A percentile compares a stretch with the other conserved stretches of the same genome.
These are phyloP conservation scores for Pseudevernia furfuracea DNA, from an alignment of 495 filamentous ascomycete species.

Conservation along the genomic window DNA sequence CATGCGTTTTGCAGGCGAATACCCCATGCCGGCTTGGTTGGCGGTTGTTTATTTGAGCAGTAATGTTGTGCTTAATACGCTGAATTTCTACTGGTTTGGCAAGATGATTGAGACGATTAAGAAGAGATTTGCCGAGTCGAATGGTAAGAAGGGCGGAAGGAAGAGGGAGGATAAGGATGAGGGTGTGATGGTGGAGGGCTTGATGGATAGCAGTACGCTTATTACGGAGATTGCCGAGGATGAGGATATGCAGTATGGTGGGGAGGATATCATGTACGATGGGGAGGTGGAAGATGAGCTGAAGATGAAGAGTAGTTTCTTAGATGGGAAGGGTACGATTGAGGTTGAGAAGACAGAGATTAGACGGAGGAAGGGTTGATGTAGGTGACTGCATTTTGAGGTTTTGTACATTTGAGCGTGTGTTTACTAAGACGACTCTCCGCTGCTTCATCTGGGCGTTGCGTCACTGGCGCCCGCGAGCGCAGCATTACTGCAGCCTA, in stretches of 20 bases:
- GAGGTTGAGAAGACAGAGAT: constrained; percentile 24
- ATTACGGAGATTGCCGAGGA: constrained; percentile 19
- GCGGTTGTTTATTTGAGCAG: constrained; percentile 64
- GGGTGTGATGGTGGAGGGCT: constrained; percentile 26
- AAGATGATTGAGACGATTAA: constrained; percentile 92
- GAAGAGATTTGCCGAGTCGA: constrained; percentile 65
- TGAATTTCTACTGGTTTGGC: constrained; percentile 95
- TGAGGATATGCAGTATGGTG: constrained; percentile 29
- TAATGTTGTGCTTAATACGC: constrained; percentile 72
- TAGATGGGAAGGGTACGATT: constrained; percentile 14
- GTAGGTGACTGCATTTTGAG: not conserved
- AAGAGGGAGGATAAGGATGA: constrained; percentile 31
- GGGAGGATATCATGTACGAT: constrained; percentile 11
- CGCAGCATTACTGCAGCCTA: not conserved
- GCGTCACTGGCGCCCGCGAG: not conserved
- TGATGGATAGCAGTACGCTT: constrained; percentile 23
- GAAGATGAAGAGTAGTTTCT: not conserved
- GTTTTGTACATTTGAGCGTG: not conserved
- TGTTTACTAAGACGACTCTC: not conserved
- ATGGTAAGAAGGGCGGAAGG: constrained; percentile 17
- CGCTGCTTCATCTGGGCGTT: not conserved
- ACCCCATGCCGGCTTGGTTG: constrained; percentile 70
- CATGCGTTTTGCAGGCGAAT: constrained; percentile 43
- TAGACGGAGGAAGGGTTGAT: constrained; percentile 17
- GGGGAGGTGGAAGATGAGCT: not conserved